Percentiles rank a stretch among this genome's conserved stretches.
Conservation (phyloP, 768 basidiomycete species). For the Podaxis sp. region DNA sequence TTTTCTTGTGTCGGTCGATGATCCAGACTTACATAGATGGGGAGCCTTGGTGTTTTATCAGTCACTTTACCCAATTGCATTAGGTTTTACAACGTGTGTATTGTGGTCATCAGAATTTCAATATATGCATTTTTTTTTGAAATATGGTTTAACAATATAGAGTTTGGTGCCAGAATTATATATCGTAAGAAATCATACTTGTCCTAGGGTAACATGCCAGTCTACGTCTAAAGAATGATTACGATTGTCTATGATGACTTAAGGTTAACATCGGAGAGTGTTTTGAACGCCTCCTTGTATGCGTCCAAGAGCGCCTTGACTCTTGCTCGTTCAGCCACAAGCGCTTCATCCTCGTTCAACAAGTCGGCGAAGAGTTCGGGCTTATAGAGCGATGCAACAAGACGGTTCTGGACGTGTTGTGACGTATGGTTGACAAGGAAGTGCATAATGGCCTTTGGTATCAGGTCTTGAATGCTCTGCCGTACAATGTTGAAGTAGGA, state of each 20-base stretch:
- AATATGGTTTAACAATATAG: neutral
- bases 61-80: neutral
- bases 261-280: conserved; percentile 74
- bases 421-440: conserved; percentile 95
- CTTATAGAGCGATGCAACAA: conserved; percentile 94
- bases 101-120: conserved; percentile 1
- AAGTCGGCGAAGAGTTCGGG: conserved; percentile 88
- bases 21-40: conserved; percentile 12
- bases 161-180: neutral
- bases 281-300: conserved; percentile 93
- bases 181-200: conserved; percentile 2
- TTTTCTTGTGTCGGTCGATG: conserved; percentile 11
- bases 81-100: neutral
- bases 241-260: conserved; percentile 45
- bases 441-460: conserved; percentile 99
- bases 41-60: conserved; percentile 2
- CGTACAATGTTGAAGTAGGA: conserved; percentile 96
- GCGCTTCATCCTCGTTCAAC: conserved; percentile 91
- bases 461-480: conserved; percentile 93
- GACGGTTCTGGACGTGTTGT: conserved; percentile 92
- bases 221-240: conserved; percentile 4
- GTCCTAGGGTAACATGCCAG: conserved; percentile 5
- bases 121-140: conserved; percentile 6
- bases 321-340: conserved; percentile 89
- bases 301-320: conserved; percentile 94